phyloP scores from a whole-genome alignment of 2,329 filamentous ascomycete genomes.

The Penicillium sp. region DNA sequence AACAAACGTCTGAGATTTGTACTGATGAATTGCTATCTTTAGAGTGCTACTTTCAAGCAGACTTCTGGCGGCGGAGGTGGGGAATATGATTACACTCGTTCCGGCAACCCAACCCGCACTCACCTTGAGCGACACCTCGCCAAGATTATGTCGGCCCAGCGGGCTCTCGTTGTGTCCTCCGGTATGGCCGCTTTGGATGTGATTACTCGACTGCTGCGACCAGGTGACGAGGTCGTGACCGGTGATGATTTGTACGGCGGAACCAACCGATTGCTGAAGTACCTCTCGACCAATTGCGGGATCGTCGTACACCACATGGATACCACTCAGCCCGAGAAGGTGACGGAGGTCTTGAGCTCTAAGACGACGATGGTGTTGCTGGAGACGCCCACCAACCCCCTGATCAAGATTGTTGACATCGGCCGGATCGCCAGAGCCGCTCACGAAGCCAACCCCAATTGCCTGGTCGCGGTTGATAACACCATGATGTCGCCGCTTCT shows the following conservation, averaged over 20 bases:
- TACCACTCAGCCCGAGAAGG: conserved; percentile 70
- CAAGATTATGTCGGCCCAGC: conserved; percentile 96
- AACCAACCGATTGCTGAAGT: conserved; percentile 87
- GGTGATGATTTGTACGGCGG: conserved; percentile 96
- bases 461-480: conserved; percentile 90
- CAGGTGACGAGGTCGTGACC: conserved; percentile 94
- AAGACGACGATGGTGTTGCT: conserved; percentile 95
- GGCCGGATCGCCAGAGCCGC: conserved; percentile 67
- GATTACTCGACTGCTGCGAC: conserved; percentile 81
- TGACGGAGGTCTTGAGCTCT: conserved; percentile 60
- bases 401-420: conserved; percentile 97
- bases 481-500: conserved; percentile 98
- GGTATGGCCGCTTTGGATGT: conserved; percentile 98
- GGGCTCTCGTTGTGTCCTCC: conserved; percentile 86
- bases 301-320: conserved; percentile 96
- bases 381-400: conserved; percentile 92
- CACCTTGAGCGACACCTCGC: conserved; percentile 94
- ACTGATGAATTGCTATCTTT: conserved; percentile 2
- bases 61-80: conserved; percentile 69
- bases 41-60: conserved; percentile 97
- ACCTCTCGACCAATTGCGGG: conserved; percentile 78
- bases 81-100: conserved; percentile 98
- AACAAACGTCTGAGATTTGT: background rate
- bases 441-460: conserved; percentile 70
- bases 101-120: conserved; percentile 91